A percentile compares a stretch with the other conserved stretches of the same genome.
Conservation (phyloP, 2,329 filamentous ascomycete genomes). For the Mycosphaerella arachidis region DNA sequence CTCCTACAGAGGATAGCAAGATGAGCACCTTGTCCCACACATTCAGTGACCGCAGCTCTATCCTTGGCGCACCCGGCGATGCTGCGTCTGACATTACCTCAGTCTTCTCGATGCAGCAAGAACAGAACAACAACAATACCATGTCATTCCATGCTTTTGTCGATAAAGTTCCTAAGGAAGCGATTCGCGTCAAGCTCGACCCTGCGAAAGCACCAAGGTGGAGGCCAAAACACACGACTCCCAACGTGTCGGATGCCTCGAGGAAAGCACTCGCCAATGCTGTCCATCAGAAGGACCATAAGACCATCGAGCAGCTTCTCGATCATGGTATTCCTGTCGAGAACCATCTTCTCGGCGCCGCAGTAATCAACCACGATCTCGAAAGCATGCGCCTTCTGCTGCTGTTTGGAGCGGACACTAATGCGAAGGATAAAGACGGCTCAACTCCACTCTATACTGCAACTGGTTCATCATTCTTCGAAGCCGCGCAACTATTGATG, state of each 20-base stretch:
- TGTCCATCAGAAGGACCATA: conserved; percentile 27
- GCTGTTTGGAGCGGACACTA: conserved; percentile 55
- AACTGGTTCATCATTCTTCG: conserved; percentile 46
- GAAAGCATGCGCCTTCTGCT: conserved; percentile 51
- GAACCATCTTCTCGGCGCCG: conserved; percentile 21
- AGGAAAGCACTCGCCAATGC: conserved; percentile 39
- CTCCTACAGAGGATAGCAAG: conserved; percentile 4
- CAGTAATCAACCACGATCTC: conserved; percentile 27
- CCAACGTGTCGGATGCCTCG: conserved; percentile 31
- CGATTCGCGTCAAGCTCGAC: conserved; percentile 46
- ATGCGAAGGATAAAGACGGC: conserved; percentile 56
- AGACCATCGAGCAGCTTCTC: conserved; percentile 28
- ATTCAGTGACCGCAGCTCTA: conserved; percentile 18
- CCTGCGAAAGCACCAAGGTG: conserved; percentile 21
- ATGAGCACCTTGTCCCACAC: conserved; percentile 8
- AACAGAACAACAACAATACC: conserved; percentile 16
- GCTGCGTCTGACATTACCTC: conserved; percentile 21
- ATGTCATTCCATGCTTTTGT: conserved; percentile 31
- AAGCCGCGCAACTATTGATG: conserved; percentile 56
- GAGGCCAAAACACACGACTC: conserved; percentile 15
- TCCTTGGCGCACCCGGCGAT: conserved; percentile 1
- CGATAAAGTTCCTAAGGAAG: conserved; percentile 43
- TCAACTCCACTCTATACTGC: conserved; percentile 56
- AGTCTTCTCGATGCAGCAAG: conserved; percentile 15
- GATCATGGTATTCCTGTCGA: conserved; percentile 17